Evolutionary conservation across 2,329 filamentous ascomycete species (phyloP).

Genomic region (Colletotrichum orbiculare): DNA sequence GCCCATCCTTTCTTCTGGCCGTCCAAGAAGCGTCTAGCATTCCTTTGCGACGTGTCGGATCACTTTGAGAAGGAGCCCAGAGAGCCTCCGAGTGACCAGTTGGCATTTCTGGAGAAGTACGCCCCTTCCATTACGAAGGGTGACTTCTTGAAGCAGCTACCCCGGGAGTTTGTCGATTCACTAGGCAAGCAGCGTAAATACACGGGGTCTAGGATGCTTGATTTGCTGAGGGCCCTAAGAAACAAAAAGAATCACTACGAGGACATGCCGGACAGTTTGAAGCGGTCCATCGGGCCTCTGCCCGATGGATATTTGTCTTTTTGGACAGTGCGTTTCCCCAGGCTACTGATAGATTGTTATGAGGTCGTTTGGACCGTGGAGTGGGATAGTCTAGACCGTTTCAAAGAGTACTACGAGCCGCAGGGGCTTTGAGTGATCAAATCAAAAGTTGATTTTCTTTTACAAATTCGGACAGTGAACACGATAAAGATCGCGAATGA

Average conservation of each 20-base stretch:
- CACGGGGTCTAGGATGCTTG: slow-evolving; percentile 83
- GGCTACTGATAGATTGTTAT: slow-evolving; percentile 82
- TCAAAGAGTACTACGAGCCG: slow-evolving; percentile 76
- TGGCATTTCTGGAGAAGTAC: slow-evolving; percentile 68
- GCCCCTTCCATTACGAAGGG: slow-evolving; percentile 67
- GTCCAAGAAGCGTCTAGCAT: slow-evolving; percentile 86
- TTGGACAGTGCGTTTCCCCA: slow-evolving; percentile 84
- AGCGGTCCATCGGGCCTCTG: slow-evolving; percentile 73
- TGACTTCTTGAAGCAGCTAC: slow-evolving; percentile 83
- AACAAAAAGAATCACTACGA: slow-evolving; percentile 99
- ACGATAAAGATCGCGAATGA: no score
- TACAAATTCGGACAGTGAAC: no score
- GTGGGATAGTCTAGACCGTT: slow-evolving; percentile 73
- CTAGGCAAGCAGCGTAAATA: slow-evolving; percentile 97
- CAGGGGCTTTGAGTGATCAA: slow-evolving; percentile 44
- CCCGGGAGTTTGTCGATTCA: slow-evolving; percentile 86
- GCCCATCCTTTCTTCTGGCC: slow-evolving; percentile 98
- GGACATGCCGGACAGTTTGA: slow-evolving; percentile 88
- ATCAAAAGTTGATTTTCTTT: slow-evolving; percentile 8
- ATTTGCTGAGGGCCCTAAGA: slow-evolving; percentile 86
- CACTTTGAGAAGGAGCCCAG: slow-evolving; percentile 94
- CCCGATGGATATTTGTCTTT: slow-evolving; percentile 86
- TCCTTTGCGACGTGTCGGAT: slow-evolving; percentile 96
- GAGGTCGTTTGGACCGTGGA: slow-evolving; percentile 75
- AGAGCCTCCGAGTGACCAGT: slow-evolving; percentile 78